Evolutionary conservation across 2,329 filamentous ascomycete species (phyloP), one percentile per base, ranked within the genome.

Genomic region (Pseudogymnoascus sp.): DNA sequence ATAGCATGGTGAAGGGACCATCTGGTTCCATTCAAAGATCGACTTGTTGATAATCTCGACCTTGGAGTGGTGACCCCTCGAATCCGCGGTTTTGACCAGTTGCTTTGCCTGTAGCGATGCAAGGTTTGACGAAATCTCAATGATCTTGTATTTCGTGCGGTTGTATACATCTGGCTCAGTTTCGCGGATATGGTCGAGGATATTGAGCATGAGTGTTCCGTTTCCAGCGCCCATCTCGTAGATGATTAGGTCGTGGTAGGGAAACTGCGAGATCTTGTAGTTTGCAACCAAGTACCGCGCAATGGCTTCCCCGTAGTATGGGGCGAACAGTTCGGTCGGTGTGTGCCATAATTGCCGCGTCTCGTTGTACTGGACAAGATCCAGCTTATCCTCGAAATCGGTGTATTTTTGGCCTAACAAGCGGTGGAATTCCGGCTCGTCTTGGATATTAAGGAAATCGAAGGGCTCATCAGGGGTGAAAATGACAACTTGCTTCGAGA

Each of bases 191-290:
- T 96, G 96, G 80, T 99, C 93, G 66, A 99, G 83, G 64, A 99
- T 93, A 76, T 99, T 99, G 73, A 95, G 83, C 95, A 99, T 99
- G 73, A 99, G 84, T 0, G 96, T 99, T 67, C 95, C 95, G 71
- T 96, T 93, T 70, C 95, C 95, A 40, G 95, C 95, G 62, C 95
- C 95, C 89, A 99, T 96, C 76, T 99, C 95, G 82, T 97, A 99
- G 75, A 99, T 96, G 71, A 96, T 90, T 62, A 99, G 84, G 76
- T 99, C 95, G 76, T 97, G 88, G 79, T 97, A 97, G 2, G 95
- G 95, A 74, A 95, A 97, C 63, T 91, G 85, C 50, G 90, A 91
- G 74, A 97, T 85, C 74, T 95, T 92, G 82, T 99, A 99, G 79
- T 99, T 97, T 69, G 91, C 88, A 69, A 97, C 87, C 50, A 99